phyloP scores from a whole-genome alignment of 257 asterid genomes.

The Solanum chmielewskii region DNA sequence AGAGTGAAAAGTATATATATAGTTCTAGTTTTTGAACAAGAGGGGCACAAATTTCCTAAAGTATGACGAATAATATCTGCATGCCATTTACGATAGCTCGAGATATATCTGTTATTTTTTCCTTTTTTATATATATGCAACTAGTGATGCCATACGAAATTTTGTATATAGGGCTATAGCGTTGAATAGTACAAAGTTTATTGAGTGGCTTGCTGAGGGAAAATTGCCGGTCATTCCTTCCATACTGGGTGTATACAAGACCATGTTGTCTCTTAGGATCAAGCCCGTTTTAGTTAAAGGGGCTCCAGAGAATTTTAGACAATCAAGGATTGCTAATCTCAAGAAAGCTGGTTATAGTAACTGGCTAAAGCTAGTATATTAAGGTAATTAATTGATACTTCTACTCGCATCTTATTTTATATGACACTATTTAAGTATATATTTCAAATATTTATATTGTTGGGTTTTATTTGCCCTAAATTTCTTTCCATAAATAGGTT shows the following conservation, averaged over 20 bases:
- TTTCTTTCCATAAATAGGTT: too few relatives aligned
- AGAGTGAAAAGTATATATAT: too few relatives aligned
- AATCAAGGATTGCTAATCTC: constrained; percentile 14
- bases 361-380: constrained; percentile 36
- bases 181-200: constrained; percentile 20
- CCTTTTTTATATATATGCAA: too few relatives aligned
- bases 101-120: too few relatives aligned
- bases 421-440: not conserved
- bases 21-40: too few relatives aligned
- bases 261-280: constrained; percentile 5
- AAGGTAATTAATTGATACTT: constrained; percentile 9
- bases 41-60: too few relatives aligned
- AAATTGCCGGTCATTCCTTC: constrained; percentile 32
- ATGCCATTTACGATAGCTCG: too few relatives aligned
- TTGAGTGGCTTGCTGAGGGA: constrained; percentile 36
- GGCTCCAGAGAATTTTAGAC: constrained; percentile 3
- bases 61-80: too few relatives aligned
- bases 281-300: constrained; percentile 31
- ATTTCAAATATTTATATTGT: too few relatives aligned
- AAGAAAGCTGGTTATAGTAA: constrained; percentile 28
- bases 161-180: constrained; percentile 25
- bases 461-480: too few relatives aligned
- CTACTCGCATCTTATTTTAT: too few relatives aligned
- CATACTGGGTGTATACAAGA: not conserved
- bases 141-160: too few relatives aligned